Conservation (phyloP, 225 moss, liverwort and hornwort genomes). For the Sphagnum contortum region DNA sequence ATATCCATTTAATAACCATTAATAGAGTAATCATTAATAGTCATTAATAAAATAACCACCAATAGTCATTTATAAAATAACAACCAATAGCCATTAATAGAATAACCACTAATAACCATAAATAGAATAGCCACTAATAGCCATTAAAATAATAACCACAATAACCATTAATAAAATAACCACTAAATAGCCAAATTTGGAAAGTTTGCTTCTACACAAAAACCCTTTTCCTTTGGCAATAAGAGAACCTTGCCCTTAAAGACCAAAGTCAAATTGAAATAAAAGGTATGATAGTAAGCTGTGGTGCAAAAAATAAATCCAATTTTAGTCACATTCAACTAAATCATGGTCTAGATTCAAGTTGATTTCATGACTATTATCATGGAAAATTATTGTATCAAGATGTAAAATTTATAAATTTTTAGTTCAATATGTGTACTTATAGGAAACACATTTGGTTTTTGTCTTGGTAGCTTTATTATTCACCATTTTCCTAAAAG, state of each 20-base stretch:
- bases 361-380: constrained; percentile 12
- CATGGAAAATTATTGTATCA: constrained; percentile 6
- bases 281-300: constrained; percentile 5
- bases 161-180: too few species aligned
- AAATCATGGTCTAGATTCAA: constrained; percentile 1
- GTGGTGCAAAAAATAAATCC: constrained; percentile 6
- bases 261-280: constrained; percentile 4
- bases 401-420: constrained; percentile 16
- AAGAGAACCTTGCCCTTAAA: constrained; percentile 1
- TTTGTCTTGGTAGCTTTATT: constrained; percentile 9
- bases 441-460: constrained; percentile 13
- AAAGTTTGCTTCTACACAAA: too few species aligned
- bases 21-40: too few species aligned
- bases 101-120: too few species aligned
- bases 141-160: too few species aligned
- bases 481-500: constrained; percentile 6
- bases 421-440: constrained; percentile 14
- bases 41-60: too few species aligned
- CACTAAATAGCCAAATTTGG: too few species aligned
- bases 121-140: too few species aligned
- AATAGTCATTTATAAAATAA: too few species aligned
- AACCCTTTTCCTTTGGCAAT: constrained; percentile 2
- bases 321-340: constrained; percentile 1
- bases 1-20: too few species aligned
- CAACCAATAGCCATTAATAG: too few species aligned